phyloP scores from a whole-genome alignment of 1,139 yeast species.

The Schwanniomyces etchellsii region DNA sequence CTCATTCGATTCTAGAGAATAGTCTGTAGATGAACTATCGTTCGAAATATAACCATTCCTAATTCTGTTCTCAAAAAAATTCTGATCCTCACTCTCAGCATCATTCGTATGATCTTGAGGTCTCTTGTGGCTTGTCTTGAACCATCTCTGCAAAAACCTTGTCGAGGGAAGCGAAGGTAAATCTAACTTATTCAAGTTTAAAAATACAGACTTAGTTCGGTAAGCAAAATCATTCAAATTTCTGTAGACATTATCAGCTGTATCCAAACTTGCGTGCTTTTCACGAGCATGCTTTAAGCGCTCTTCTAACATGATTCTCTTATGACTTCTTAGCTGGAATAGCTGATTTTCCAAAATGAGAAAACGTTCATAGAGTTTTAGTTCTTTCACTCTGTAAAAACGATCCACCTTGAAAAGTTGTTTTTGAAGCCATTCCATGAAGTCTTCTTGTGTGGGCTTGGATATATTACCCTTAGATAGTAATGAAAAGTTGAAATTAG shows the following conservation, averaged over 20 bases:
- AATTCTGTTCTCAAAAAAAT: constrained; percentile 34
- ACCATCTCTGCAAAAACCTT: constrained; percentile 31
- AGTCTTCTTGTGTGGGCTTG: constrained; percentile 35
- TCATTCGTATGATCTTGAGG: constrained; percentile 13
- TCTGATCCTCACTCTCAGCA: constrained; percentile 17
- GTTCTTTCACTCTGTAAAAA: constrained; percentile 58
- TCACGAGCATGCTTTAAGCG: constrained; percentile 9
- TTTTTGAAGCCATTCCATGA: constrained; percentile 54
- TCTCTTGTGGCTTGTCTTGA: constrained; percentile 3
- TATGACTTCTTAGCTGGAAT: constrained; percentile 56
- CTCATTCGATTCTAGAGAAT: neutral
- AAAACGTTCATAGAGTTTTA: constrained; percentile 55
- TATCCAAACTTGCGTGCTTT: constrained; percentile 2
- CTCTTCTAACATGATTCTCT: constrained; percentile 12
- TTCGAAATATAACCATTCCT: constrained; percentile 25
- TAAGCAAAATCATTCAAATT: constrained; percentile 27
- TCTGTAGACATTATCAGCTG: constrained; percentile 9
- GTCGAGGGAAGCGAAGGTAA: constrained; percentile 55
- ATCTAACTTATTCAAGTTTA: constrained; percentile 40
- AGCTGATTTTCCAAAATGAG: constrained; percentile 64
- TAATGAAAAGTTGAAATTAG: constrained; percentile 18
- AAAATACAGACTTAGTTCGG: constrained; percentile 27
- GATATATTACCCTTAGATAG: constrained; percentile 14
- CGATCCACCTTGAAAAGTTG: constrained; percentile 55
- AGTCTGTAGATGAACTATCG: neutral